These are phyloP conservation scores for Curvularia hawaiiensis DNA, from an alignment of 2,329 filamentous ascomycete genomes.

Conservation along the genomic window DNA sequence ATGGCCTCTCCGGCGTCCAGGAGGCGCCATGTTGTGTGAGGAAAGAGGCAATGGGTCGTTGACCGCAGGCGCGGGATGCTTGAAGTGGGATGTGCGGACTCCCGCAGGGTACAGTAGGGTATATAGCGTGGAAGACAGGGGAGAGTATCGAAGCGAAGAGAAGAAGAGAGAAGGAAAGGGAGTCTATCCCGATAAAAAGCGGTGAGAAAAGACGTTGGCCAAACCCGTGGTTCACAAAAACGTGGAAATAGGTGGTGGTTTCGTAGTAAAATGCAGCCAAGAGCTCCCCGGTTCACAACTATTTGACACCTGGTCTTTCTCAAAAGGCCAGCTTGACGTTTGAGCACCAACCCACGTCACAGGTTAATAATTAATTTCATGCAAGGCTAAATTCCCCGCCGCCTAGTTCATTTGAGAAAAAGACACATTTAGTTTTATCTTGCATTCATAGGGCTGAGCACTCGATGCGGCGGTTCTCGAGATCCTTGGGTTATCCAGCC, in stretches of 20 bases:
- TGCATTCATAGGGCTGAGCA: not conserved
- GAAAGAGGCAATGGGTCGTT: constrained; percentile 12
- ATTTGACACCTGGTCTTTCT: constrained; percentile 39
- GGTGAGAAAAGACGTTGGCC: constrained; percentile 14
- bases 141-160: constrained; percentile 20
- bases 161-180: constrained; percentile 31
- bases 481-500: constrained; percentile 9
- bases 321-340: constrained; percentile 42
- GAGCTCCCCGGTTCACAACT: constrained; percentile 29
- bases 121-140: constrained; percentile 7
- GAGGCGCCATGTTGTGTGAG: constrained; percentile 52
- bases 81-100: constrained; percentile 32
- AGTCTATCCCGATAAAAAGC: constrained; percentile 32
- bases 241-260: constrained; percentile 21
- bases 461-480: constrained; percentile 5
- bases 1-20: constrained; percentile 50
- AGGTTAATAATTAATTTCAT: constrained; percentile 17
- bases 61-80: constrained; percentile 8
- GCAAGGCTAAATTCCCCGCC: constrained; percentile 18
- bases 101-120: constrained; percentile 24
- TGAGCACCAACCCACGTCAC: constrained; percentile 23
- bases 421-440: constrained; percentile 12
- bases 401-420: constrained; percentile 14
- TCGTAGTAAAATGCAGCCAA: constrained; percentile 25
- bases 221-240: constrained; percentile 25